Percentiles rank a stretch among this genome's conserved stretches.
phyloP scores from a whole-genome alignment of 495 filamentous ascomycete genomes.

The Penicillium canariense region DNA sequence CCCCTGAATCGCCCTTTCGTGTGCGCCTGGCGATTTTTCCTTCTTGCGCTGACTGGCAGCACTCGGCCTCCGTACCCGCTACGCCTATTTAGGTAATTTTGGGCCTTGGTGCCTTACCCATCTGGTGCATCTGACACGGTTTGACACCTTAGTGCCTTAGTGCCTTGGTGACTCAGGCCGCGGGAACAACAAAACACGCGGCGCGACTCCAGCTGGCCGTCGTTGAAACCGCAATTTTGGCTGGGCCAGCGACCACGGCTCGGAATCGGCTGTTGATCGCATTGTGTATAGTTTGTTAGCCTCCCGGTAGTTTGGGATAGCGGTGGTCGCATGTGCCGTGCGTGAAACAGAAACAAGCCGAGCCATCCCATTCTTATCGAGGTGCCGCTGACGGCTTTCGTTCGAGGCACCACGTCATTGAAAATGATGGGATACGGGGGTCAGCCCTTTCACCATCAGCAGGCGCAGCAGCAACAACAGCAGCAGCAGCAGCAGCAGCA shows the following conservation, averaged over 20 bases:
- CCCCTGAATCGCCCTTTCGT: constrained; percentile 24
- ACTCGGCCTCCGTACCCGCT: constrained; percentile 29
- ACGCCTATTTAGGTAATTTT: constrained; percentile 19
- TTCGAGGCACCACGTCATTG: constrained; percentile 13
- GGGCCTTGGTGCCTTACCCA: not conserved
- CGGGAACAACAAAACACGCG: constrained; percentile 33
- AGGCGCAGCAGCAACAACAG: constrained; percentile 26
- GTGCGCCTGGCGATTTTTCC: constrained; percentile 23
- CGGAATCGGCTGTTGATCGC: not conserved
- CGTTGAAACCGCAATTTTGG: constrained; percentile 5
- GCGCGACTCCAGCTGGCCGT: constrained; percentile 26
- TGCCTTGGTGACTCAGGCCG: constrained; percentile 17
- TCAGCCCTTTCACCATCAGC: constrained; percentile 33
- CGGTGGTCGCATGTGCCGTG: constrained; percentile 22
- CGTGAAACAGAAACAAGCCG: constrained; percentile 3
- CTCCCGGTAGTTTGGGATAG: not conserved
- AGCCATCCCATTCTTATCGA: constrained; percentile 6
- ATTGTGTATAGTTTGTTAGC: constrained; percentile 2
- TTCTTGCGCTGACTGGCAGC: constrained; percentile 27
- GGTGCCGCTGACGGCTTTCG: constrained; percentile 21
- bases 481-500: constrained; percentile 30
- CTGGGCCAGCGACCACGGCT: constrained; percentile 3
- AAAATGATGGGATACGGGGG: constrained; percentile 38
- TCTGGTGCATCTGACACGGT: not conserved
- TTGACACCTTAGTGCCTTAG: constrained; percentile 15